These are phyloP conservation scores for Misopates orontium DNA, from an alignment of 257 asterid genomes.

Conservation along the genomic window DNA sequence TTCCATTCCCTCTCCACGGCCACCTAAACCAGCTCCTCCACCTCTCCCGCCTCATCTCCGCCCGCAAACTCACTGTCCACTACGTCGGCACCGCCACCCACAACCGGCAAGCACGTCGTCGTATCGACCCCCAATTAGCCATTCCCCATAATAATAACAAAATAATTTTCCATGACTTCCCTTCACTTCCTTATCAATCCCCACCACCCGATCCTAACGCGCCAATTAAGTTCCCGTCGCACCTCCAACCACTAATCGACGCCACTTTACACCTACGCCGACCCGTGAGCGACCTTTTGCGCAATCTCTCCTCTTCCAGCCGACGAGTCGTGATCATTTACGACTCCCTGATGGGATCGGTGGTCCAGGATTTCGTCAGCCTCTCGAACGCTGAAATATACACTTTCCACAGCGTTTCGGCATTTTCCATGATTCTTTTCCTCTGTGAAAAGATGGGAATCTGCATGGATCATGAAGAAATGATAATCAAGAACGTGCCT, in stretches of 20 bases:
- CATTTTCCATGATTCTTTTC: not conserved
- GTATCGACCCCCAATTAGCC: not conserved
- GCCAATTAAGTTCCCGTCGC: not conserved
- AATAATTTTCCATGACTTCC: slow-evolving; percentile 7
- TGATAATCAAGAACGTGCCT: not conserved
- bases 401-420: not conserved
- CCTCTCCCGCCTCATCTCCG: slow-evolving; percentile 15
- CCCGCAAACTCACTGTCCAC: not conserved
- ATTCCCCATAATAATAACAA: no score
- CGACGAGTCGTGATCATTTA: slow-evolving; percentile 3
- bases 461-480: not conserved
- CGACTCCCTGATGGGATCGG: slow-evolving; percentile 13
- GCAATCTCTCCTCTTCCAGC: not conserved
- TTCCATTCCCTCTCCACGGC: slow-evolving; percentile 11
- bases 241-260: not conserved
- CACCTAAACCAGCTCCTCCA: slow-evolving; percentile 17
- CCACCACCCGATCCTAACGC: not conserved
- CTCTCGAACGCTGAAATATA: not conserved
- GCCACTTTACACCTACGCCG: not conserved
- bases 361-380: not conserved
- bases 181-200: not conserved
- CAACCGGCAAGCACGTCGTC: not conserved
- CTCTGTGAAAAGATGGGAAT: not conserved
- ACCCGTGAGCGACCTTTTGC: not conserved
- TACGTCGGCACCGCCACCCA: slow-evolving; percentile 3